Evolutionary conservation across 2,329 filamentous ascomycete species (phyloP), one percentile per base, ranked within the genome.

Genomic region (Monilinia fructigena): DNA sequence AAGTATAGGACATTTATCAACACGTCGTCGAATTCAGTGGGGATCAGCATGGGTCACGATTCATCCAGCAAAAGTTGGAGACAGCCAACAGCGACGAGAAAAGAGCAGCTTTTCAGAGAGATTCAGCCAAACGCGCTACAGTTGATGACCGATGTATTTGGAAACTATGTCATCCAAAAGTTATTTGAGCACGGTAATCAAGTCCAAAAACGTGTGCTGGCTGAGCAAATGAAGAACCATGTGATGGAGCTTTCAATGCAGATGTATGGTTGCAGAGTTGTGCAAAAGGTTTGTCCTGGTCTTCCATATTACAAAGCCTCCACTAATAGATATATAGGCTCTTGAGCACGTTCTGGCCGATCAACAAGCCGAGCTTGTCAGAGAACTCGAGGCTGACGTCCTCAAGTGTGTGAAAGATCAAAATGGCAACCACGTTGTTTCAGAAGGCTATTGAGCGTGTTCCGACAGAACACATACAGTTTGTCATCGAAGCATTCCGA

Each of bases 131-230:
- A 99, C 71, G 87, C 90, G 1, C 78, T 96, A 40, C 92, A 94
- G 74, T 81, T 99, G 58, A 97, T 97, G 92, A 94, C 89, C 55
- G 95, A 98, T 76, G 89, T 98, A 0, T 99, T 97, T 75, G 95
- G 95, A 64, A 99, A 99, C 77, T 99, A 98, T 75, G 95, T 99
- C 47, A 93, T 98, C 50, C 95, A 99, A 75, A 98, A 97, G 77
- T 89, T 98, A 76, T 97, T 98, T 69, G 94, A 98, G 76, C 92
- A 98, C 76, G 94, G 95, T 50, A 96, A 92, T 72, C 93, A 97
- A 78, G 85, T 89, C 0, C 95, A 99, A 80, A 99, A 99, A 81
- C 93, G 89, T 77, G 84, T 90, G 2, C 79, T 99, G 53, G 93
- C 92, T 0, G 87, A 88, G 70, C 88, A 91, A 77, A 97, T 98